Base-by-base conservation (phyloP, 805 yeast genomes). In the Hanseniaspora nectarophila region DNA sequence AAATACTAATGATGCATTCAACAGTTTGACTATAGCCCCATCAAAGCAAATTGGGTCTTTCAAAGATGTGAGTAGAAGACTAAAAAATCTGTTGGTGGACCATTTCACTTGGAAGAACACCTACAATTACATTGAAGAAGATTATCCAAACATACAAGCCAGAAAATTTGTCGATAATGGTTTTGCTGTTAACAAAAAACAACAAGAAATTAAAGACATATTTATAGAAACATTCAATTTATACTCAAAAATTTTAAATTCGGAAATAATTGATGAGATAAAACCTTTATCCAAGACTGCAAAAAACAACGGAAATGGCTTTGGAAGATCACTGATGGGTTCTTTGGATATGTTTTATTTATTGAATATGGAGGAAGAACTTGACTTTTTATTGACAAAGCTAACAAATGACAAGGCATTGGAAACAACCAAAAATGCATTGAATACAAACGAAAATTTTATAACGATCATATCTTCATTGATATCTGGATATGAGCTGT, bases 391-490 rank as follows among this genome's bases (percentile, higher is more conserved):
- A 0, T 57, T 73, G 3, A 56, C 62, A 0, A 66, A 62, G 53
- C 60, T 78, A 8, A 55, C 62, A 6, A 55, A 56, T 1, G 63
- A 74, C 10, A 70, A 73, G 52, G 74, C 76, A 57, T 61, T 63
- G 4, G 63, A 63, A 35, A 56, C 70, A 1, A 69, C 66, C 16
- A 65, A 76, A 43, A 59, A 61, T n/a, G 61, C 67, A 10, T 67
- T 76, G 15, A 77, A 78, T 2, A 54, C 74, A 3, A 70, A 77
- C 57, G 80, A 78, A 55, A 74, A 78, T 28, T 69, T 71, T 0
- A 75, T 77, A 42, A 65, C 80, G 42, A 69, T 70, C 39, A 63
- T 78, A 12, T 82, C 81, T 5, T 81, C 82, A 0, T 60, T 78
- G 8, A 51, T 78, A 9, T 64, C 77, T 2, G 78, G 76, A 0